Evolutionary conservation across 306 rosid species (phyloP), one percentile per base, ranked within the genome.

Genomic region (Argentina anserina): DNA sequence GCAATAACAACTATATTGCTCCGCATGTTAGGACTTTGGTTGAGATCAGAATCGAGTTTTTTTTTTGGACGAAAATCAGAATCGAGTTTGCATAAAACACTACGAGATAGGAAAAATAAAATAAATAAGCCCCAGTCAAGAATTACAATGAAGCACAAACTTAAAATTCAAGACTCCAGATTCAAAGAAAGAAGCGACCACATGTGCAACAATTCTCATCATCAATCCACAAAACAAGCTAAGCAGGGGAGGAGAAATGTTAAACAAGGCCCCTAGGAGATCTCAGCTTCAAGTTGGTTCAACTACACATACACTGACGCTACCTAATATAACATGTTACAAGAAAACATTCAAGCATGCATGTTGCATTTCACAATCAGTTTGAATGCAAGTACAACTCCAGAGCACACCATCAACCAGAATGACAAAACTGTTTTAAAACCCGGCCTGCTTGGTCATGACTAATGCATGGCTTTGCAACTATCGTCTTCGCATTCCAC

Each of bases 401-500:
- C 37, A 53, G 39, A 56, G 65, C 49, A 70, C 45, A 37, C 47
- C 52, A 31, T 42, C 61, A 78, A 66, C 46, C 33, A 66, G 31
- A 50, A 56, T 17, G 39, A 49, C 18, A 75, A 28, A 40, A 66
- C 36, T 73, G 77, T 63, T 43, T 43, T 33, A 68, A 49, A 47
- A 45, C 9, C 75, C 33, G 49, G 73, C 67, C 67, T 47, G 64
- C 64, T 28, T 50, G 59, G 47, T 42, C 61, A 41, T 26, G 39
- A 14, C 21, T 28, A 34, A 33, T 58, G 63, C 73, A n/a, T 28
- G 17, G 4, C 66, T 29, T 26, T 23, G 37, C 21, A 7, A 62
- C 74, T 70, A 89, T 84, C 91, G 83, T 66, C 97, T 86, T 37
- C 96, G 83, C 99, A 91, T 95, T 39, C 99, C 99, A 5, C 99